These are phyloP conservation scores for Eragrostis curvula DNA, from an alignment of 176 grass and related monocot species.

Conservation along the genomic window DNA sequence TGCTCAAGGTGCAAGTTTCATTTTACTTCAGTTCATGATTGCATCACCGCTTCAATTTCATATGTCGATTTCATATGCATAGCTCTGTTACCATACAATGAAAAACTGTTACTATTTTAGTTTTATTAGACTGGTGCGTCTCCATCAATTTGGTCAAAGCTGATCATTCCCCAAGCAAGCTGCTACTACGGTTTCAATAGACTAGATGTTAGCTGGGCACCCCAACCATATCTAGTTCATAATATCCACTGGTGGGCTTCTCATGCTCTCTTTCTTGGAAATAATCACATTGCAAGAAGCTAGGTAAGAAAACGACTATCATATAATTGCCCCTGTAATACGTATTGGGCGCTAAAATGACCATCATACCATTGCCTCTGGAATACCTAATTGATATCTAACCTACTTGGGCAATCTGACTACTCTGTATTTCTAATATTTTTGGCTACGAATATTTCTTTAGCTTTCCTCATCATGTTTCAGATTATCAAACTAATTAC, in stretches of 20 bases:
- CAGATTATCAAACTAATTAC: slow-evolving; percentile 96
- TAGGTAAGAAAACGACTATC: background rate
- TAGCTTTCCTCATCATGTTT: slow-evolving; percentile 40
- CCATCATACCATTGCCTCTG: background rate
- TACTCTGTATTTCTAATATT: background rate
- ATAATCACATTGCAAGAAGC: slow-evolving; percentile 7
- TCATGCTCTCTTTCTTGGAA: slow-evolving; percentile 2
- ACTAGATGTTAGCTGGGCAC: slow-evolving; percentile 5
- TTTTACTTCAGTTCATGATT: slow-evolving; percentile 8
- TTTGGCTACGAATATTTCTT: background rate
- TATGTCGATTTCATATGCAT: too few species aligned
- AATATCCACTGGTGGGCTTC: background rate
- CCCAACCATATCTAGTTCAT: background rate
- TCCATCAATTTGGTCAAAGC: background rate
- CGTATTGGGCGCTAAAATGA: background rate
- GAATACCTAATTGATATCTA: background rate
- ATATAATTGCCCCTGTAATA: background rate
- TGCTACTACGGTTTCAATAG: background rate
- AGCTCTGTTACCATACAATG: background rate
- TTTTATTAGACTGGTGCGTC: background rate
- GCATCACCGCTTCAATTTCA: background rate
- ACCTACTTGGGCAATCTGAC: background rate
- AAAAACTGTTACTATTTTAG: slow-evolving; percentile 17
- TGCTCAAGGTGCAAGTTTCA: slow-evolving; percentile 66
- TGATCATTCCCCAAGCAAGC: background rate